These are phyloP conservation scores for Chlorociboria aeruginascens DNA, from an alignment of 495 filamentous ascomycete species.

Conservation along the genomic window DNA sequence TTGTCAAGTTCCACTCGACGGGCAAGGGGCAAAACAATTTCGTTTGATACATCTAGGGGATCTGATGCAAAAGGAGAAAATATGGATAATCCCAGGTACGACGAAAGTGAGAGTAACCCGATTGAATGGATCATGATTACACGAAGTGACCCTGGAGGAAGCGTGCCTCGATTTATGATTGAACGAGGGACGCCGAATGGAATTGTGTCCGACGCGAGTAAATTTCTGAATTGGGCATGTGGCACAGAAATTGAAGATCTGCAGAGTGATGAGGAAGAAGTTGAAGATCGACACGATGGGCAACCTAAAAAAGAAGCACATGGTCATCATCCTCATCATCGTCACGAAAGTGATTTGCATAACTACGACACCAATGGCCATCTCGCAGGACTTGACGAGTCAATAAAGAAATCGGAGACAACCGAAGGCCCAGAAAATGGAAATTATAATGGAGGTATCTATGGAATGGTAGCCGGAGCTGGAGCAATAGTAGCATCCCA, in stretches of 20 bases:
- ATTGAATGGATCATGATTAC: conserved; percentile 95
- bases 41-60: conserved; percentile 30
- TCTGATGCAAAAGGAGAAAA: conserved; percentile 27
- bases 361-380: conserved; percentile 26
- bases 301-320: not conserved
- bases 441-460: conserved; percentile 23
- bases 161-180: conserved; percentile 86
- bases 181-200: conserved; percentile 81
- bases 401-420: not conserved
- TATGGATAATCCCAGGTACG: conserved; percentile 25
- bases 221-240: conserved; percentile 79
- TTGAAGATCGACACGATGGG: conserved; percentile 16
- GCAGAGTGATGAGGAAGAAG: conserved; percentile 23
- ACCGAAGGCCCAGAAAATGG: not conserved
- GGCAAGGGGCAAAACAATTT: conserved; percentile 35
- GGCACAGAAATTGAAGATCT: conserved; percentile 36
- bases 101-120: conserved; percentile 45
- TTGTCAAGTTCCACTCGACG: conserved; percentile 7
- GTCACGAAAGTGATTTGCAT: conserved; percentile 13
- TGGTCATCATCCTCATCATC: conserved; percentile 4
- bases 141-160: conserved; percentile 85
- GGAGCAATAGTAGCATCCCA: conserved; percentile 27
- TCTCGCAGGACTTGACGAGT: conserved; percentile 20
- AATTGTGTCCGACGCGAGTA: conserved; percentile 69
- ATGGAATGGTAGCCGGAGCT: conserved; percentile 36